Percentiles rank a stretch among this genome's conserved stretches.
Evolutionary conservation across 192 early-diverging fungal genomes (phyloP).

Genomic region (Kappamyces sp.): DNA sequence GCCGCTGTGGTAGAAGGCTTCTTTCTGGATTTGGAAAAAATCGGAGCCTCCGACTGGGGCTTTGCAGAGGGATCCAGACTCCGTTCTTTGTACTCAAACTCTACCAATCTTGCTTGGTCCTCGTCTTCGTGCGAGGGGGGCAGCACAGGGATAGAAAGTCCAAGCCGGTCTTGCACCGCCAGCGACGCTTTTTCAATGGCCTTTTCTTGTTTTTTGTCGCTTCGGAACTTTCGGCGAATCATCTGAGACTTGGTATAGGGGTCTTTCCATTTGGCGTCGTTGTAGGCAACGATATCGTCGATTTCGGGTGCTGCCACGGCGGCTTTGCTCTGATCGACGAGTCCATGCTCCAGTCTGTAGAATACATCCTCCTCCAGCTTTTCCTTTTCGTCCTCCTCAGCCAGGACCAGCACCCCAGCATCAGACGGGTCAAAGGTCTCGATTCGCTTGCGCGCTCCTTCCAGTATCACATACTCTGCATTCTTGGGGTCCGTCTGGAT

Average conservation of each 20-base stretch:
- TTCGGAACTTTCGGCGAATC: constrained; percentile 66
- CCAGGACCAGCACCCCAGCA: constrained; percentile 56
- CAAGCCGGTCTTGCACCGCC: not conserved
- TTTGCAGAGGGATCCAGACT: too few species aligned
- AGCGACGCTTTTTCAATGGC: not conserved
- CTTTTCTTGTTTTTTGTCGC: not conserved
- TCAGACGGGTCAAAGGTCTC: constrained; percentile 68
- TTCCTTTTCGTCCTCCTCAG: constrained; percentile 49
- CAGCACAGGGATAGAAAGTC: not conserved
- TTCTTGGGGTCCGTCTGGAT: constrained; percentile 91
- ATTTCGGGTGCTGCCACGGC: constrained; percentile 44
- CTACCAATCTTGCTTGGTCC: too few species aligned
- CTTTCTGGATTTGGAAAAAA: too few species aligned
- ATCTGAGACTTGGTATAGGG: constrained; percentile 67
- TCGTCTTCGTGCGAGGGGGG: not conserved
- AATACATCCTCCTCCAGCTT: constrained; percentile 42
- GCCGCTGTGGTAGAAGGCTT: too few species aligned
- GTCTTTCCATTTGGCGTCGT: constrained; percentile 72
- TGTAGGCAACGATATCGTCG: constrained; percentile 32
- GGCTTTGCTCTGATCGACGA: constrained; percentile 44
- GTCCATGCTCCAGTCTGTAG: constrained; percentile 56
- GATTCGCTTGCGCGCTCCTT: constrained; percentile 70
- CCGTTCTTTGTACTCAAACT: too few species aligned
- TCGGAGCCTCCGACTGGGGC: too few species aligned
- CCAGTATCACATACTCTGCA: constrained; percentile 56